Evolutionary conservation across 2,329 filamentous ascomycete species (phyloP).

Genomic region (Fusarium praegraminearum): DNA sequence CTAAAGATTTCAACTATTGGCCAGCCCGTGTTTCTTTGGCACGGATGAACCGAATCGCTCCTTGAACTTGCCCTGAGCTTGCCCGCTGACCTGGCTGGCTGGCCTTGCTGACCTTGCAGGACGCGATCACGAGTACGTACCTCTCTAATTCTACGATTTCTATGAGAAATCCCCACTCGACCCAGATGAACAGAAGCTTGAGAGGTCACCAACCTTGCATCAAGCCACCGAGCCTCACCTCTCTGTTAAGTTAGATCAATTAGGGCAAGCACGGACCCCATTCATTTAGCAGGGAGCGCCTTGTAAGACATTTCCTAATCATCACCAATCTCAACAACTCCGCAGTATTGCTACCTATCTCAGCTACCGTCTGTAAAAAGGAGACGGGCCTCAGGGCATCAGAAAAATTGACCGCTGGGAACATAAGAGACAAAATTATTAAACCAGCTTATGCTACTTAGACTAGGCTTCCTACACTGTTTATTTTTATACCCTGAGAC

Average conservation of each 20-base stretch:
- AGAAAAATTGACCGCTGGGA: no score
- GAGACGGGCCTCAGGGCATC: neutral
- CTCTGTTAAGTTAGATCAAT: slow-evolving; percentile 26
- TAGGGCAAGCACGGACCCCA: slow-evolving; percentile 41
- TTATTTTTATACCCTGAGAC: no score
- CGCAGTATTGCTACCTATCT: slow-evolving; percentile 10
- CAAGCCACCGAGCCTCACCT: slow-evolving; percentile 40
- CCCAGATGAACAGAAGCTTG: neutral
- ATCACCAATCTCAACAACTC: slow-evolving; percentile 40
- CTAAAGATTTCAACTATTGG: slow-evolving; percentile 15
- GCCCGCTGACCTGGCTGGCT: neutral
- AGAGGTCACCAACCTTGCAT: slow-evolving; percentile 24
- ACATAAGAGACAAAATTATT: no score
- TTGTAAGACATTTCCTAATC: slow-evolving; percentile 33
- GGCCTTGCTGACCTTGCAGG: slow-evolving; percentile 10
- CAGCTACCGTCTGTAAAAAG: neutral
- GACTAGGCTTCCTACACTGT: no score
- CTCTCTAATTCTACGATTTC: slow-evolving; percentile 6
- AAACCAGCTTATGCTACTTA: no score
- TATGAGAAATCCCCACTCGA: slow-evolving; percentile 27
- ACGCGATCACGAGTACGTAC: slow-evolving; percentile 40
- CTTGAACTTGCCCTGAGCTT: slow-evolving; percentile 12
- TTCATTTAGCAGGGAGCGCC: slow-evolving; percentile 38
- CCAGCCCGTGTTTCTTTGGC: slow-evolving; percentile 25
- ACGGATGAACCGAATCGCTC: slow-evolving; percentile 13